Conservation (phyloP, 768 basidiomycete genomes). For the Leucosporidium creatinivorum region DNA sequence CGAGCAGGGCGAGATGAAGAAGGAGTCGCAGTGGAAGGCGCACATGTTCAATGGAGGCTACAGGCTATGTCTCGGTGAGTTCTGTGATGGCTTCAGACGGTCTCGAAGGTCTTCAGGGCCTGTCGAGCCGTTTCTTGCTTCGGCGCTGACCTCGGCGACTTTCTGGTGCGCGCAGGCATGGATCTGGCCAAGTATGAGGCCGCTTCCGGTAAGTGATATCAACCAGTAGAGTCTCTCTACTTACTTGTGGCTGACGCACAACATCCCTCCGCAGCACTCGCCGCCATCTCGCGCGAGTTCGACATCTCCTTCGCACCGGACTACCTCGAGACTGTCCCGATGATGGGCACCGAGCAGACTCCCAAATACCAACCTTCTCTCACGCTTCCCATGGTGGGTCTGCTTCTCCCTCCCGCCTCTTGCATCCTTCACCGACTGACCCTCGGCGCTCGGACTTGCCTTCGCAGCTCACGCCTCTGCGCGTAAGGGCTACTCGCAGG, state of each 20-base stretch:
- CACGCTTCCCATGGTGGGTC: slow-evolving; percentile 18
- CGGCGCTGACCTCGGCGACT: neutral
- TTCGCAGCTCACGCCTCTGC: too few species aligned
- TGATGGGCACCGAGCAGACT: slow-evolving; percentile 11
- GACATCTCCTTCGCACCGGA: slow-evolving; percentile 17
- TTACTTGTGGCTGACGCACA: too few species aligned
- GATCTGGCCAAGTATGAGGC: slow-evolving; percentile 25
- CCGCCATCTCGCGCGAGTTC: slow-evolving; percentile 12
- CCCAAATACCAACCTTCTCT: slow-evolving; percentile 10
- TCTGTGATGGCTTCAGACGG: too few species aligned
- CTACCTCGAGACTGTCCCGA: slow-evolving; percentile 15
- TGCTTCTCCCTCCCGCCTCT: neutral
- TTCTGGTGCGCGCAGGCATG: slow-evolving; percentile 5
- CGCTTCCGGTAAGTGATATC: neutral
- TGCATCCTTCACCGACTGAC: neutral
- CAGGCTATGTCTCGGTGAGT: slow-evolving; percentile 1
- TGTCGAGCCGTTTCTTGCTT: neutral
- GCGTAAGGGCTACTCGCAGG: too few species aligned
- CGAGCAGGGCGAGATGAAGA: slow-evolving; percentile 1
- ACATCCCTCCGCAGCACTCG: slow-evolving; percentile 3
- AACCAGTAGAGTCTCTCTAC: too few species aligned
- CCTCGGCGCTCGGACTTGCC: neutral
- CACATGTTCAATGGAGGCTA: slow-evolving; percentile 13
- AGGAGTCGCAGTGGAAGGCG: slow-evolving; percentile 6
- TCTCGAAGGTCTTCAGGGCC: too few species aligned